phyloP scores from a whole-genome alignment of 2,329 filamentous ascomycete genomes.

The Botrytis deweyae region DNA sequence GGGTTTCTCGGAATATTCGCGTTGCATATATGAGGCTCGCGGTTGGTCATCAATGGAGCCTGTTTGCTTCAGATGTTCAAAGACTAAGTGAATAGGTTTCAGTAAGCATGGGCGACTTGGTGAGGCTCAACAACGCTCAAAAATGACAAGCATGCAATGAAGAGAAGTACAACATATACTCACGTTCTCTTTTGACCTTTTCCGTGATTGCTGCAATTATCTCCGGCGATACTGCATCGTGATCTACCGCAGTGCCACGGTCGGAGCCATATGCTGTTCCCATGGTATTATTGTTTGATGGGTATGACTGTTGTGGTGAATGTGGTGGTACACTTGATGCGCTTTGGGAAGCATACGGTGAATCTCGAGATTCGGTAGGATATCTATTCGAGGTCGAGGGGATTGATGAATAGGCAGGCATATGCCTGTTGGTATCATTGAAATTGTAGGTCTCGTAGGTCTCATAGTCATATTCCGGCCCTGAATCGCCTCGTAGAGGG shows the following conservation, averaged over 20 bases:
- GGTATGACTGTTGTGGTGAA: constrained; percentile 22
- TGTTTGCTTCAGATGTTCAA: constrained; percentile 41
- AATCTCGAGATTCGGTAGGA: constrained; percentile 32
- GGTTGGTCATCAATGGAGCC: constrained; percentile 36
- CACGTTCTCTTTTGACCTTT: constrained; percentile 54
- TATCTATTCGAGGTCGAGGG: constrained; percentile 25
- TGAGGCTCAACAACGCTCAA: constrained; percentile 17
- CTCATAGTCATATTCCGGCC: constrained; percentile 14
- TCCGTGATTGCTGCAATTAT: constrained; percentile 61
- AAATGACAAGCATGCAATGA: constrained; percentile 26
- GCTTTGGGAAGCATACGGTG: constrained; percentile 25
- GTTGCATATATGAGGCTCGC: constrained; percentile 39
- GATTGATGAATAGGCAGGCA: constrained; percentile 28
- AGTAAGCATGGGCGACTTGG: constrained; percentile 23
- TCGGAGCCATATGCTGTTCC: constrained; percentile 28
- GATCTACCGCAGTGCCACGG: constrained; percentile 23
- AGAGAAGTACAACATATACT: constrained; percentile 42
- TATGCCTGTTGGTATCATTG: constrained; percentile 24
- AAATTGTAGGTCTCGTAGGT: constrained; percentile 24
- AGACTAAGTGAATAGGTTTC: constrained; percentile 28
- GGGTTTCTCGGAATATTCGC: constrained; percentile 42
- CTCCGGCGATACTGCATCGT: constrained; percentile 54
- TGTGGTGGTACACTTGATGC: constrained; percentile 27
- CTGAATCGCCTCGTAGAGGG: constrained; percentile 27
- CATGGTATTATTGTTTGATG: constrained; percentile 30